Base-by-base conservation (phyloP, 2,329 filamentous ascomycete species). In the Aspergillus awamori region DNA sequence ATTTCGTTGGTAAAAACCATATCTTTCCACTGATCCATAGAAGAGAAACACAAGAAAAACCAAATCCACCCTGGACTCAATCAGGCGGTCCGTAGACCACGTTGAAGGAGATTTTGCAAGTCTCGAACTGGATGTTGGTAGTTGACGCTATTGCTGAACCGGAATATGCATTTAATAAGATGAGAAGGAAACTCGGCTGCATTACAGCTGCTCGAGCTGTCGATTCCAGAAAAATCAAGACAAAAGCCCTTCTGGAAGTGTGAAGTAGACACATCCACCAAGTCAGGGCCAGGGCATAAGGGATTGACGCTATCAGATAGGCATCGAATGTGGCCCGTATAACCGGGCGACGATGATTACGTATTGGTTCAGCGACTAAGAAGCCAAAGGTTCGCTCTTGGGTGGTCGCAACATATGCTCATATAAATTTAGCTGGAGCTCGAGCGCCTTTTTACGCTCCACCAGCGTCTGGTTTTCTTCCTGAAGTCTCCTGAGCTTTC, bases 331-430 rank as follows among this genome's bases (percentile, higher is more conserved):
- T 0, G 71, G 69, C 11, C 69, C 67, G 8, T 65, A 17, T 1
- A 76, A n/a, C 72, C 67, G 8, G 75, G 74, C 8, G 75, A 77
- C 13, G 75, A 71, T 24, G 75, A 75, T 2, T 71, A 72, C 66
- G 28, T 74, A 61, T 10, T 67, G 61, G 10, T 68, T 53, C 10
- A 76, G 33, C 6, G 72, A 59, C 22, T 65, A 66, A 4, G 72
- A 70, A 43, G 66, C 72, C 13, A 64, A 62, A 15, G 60, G 65
- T 57, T 77, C 75, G 20, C 67, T 59, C 65, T 76, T 76, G 33
- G 73, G 72, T 3, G 73, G 72, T 20, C 72, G 74, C 65, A 76
- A 74, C 69, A 26, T 6, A 6, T 26, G 26, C 26, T 7, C 26
- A 26, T 26, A 26, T 26, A 6, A 26, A 26, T 26, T 60, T 17